Base-by-base conservation (phyloP, 305 asterid species). In the Solanum aculeatissimum region DNA sequence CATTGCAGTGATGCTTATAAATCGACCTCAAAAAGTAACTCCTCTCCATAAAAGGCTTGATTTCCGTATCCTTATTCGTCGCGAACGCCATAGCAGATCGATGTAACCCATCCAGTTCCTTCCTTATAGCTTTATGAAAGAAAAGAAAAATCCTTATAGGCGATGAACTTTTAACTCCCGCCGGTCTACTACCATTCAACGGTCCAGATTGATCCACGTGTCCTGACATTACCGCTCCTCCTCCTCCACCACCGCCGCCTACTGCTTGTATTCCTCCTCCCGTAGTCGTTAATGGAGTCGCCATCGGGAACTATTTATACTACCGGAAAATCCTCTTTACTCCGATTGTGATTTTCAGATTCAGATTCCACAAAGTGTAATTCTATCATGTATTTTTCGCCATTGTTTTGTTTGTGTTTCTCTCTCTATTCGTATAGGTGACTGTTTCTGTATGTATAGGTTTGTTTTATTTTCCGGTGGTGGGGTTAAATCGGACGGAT, bases 1-100 rank as follows among this genome's bases (percentile, higher is more conserved):
- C 99, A 91, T 94, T 96, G 91, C 99, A 96, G 87, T 96, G 99
- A 92, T 96, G 98, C 87, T 91, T 93, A 85, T 96, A 96, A 88
- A 96, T 96, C 84, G 98, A 95, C 92, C 98, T 90, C 49, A 96
- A 84, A 86, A 94, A 92, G 87, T 90, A 92, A 70, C 94, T 93
- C 87, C 94, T 89, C 83, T 92, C 95, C 84, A 87, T 86, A 89
- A 96, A 88, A 87, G 92, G 97, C 77, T 87, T 90, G 80, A 94
- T 91, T 84, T 93, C 98, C 7, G 90, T 93, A 32, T 88, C 70
- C 88, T 81, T 71, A 62, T 93, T 89, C 53, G 95, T 95, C 16
- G 94, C 99, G 84, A 94, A 57, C 38, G 92, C 94, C 93, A 94
- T 86, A 69, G 99, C 98, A 23, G 96, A 89, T 78, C 92, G 88